Conservation (phyloP, 192 early-diverging fungal genomes). For the Backusella australiensis region DNA sequence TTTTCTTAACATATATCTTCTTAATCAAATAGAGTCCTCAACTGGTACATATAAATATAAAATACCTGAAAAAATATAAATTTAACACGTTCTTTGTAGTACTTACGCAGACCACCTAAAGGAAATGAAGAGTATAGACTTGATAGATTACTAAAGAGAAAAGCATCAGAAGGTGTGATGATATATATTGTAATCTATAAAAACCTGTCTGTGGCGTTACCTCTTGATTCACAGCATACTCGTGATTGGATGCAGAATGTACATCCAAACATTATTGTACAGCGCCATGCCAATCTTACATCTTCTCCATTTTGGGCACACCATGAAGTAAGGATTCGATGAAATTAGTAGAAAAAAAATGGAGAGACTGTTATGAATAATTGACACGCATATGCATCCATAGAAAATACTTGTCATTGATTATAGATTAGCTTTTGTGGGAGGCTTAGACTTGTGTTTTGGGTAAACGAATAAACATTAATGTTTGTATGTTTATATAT, state of each 20-base stretch:
- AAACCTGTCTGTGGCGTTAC: constrained; percentile 70
- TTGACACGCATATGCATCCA: constrained; percentile 9
- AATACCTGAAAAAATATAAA: neutral
- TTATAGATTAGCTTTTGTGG: constrained; percentile 78
- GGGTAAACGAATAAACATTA: constrained; percentile 42
- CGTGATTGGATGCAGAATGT: constrained; percentile 66
- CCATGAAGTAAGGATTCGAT: constrained; percentile 50
- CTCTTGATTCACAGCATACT: constrained; percentile 70
- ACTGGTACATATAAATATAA: constrained; percentile 1
- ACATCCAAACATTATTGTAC: constrained; percentile 79
- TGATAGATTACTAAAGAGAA: constrained; percentile 72
- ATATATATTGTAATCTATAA: constrained; percentile 87
- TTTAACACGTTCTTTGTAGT: constrained; percentile 32
- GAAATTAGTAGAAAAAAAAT: neutral
- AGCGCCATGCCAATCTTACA: constrained; percentile 79
- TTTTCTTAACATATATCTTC: neutral
- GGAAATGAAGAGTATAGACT: constrained; percentile 76
- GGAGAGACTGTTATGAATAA: neutral
- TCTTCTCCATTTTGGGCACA: constrained; percentile 80
- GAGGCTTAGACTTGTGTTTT: constrained; percentile 85
- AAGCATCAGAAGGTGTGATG: constrained; percentile 79
- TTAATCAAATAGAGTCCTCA: constrained; percentile 14
- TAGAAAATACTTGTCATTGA: constrained; percentile 83
- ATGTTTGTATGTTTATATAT: neutral
- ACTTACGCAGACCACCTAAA: constrained; percentile 69